Conservation (phyloP, 2,329 filamentous ascomycete genomes). For the Exophiala sp. region DNA sequence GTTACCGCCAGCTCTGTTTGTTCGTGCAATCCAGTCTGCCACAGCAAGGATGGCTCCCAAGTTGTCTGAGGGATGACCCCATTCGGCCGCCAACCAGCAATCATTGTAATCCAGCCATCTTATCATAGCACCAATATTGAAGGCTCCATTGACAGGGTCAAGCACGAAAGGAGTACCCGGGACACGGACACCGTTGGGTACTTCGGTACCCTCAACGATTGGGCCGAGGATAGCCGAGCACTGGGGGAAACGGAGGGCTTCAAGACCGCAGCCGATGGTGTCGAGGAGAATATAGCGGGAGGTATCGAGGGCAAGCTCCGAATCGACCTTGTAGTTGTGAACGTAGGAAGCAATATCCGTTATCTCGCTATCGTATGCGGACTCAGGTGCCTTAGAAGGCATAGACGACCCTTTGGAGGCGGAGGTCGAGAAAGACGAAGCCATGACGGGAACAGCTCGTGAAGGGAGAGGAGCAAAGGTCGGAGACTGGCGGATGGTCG, state of each 20-base stretch:
- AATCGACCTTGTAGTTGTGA: constrained; percentile 85
- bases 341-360: constrained; percentile 93
- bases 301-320: constrained; percentile 91
- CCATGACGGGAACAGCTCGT: constrained; percentile 20
- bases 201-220: constrained; percentile 80
- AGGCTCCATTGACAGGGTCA: constrained; percentile 91
- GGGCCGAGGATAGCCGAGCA: constrained; percentile 94
- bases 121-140: constrained; percentile 99
- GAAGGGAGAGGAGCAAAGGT: constrained; percentile 5
- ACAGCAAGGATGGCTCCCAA: constrained; percentile 93
- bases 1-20: constrained; percentile 80
- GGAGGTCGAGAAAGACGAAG: constrained; percentile 41
- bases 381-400: constrained; percentile 34
- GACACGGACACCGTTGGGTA: constrained; percentile 88
- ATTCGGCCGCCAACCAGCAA: constrained; percentile 98
- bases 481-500: constrained; percentile 14
- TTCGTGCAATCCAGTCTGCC: constrained; percentile 95
- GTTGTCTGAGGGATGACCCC: constrained; percentile 98
- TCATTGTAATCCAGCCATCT: constrained; percentile 99
- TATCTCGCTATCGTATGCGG: constrained; percentile 86
- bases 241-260: constrained; percentile 92
- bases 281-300: constrained; percentile 96
- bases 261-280: constrained; percentile 92
- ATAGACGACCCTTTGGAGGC: constrained; percentile 38
- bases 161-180: constrained; percentile 91